A percentile compares a stretch with the other conserved stretches of the same genome.
phyloP scores from a whole-genome alignment of 805 yeast genomes.

The Yamadazyma sp. region DNA sequence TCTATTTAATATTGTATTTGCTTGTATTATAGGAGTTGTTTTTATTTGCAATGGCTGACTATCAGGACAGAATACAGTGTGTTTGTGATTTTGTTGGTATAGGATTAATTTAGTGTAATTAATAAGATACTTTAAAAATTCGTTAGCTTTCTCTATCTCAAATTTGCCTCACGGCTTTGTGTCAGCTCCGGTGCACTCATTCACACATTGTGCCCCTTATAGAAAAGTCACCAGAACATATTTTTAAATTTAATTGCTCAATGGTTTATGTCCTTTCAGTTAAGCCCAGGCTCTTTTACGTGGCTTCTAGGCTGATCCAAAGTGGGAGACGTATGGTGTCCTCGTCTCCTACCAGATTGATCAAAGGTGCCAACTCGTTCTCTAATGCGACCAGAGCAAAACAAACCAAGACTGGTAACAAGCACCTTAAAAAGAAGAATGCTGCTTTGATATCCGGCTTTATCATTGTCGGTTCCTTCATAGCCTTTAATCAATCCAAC shows the following conservation, averaged over 20 bases:
- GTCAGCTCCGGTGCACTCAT: not conserved
- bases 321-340: slow-evolving; percentile 17
- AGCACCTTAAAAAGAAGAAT: slow-evolving; percentile 27
- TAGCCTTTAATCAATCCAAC: slow-evolving; percentile 38
- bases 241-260: not conserved
- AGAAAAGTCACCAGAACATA: not conserved
- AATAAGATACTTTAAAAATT: no score
- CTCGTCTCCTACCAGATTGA: slow-evolving; percentile 15
- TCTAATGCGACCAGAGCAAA: slow-evolving; percentile 8
- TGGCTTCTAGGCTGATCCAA: slow-evolving; percentile 18
- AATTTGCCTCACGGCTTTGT: no score
- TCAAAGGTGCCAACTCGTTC: slow-evolving; percentile 15
- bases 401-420: slow-evolving; percentile 11
- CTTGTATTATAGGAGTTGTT: slow-evolving; percentile 12
- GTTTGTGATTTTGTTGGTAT: not conserved
- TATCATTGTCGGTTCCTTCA: slow-evolving; percentile 43
- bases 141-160: no score
- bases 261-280: slow-evolving; percentile 26
- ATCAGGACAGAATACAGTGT: slow-evolving; percentile 10
- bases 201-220: slow-evolving; percentile 6
- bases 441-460: slow-evolving; percentile 44
- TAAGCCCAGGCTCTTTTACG: slow-evolving; percentile 21
- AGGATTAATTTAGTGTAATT: slow-evolving; percentile 4
- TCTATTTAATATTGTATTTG: slow-evolving; percentile 5
- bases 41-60: slow-evolving; percentile 9